Evolutionary conservation across 305 asterid genomes (phyloP), one percentile per base, ranked within the genome.

Genomic region (Plantago rigida): DNA sequence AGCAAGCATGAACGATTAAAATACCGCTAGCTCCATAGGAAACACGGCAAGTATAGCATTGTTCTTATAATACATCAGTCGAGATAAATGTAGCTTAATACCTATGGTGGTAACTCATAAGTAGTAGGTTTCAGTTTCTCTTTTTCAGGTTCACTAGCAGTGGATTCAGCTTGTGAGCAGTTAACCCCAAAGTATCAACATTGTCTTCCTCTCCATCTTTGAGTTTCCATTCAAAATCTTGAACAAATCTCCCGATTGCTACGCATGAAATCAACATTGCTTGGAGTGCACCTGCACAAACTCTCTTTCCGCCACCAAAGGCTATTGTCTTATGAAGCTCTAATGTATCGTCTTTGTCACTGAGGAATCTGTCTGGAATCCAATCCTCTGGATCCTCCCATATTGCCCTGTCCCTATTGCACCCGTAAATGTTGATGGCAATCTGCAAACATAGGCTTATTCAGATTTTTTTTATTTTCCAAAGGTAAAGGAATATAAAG

Each of bases 281-380:
- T 63, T 88, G 95, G 17, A 76, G 84, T 17, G 98, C 82, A 50
- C 98, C 98, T 0, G 90, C 90, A 52, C 98, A 88, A 0, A 69
- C 87, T 66, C 96, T 76, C 74, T 81, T 91, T n/a, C 98, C 96
- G 3, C 81, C 93, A 12, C 96, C 98, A 42, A 91, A 91, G 0
- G 96, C 79, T 82, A 87, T 82, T 0, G 94, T 91, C 81, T 80
- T 84, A 57, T 81, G 84, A 69, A 86, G 34, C 56, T 86, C 91
- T 57, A 64, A 51, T 0, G 78, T 69, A 3, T 80, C 95, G 44
- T 69, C 72, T 64, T 72, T 72, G 0, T 72, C 78, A 2, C 49
- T 61, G 19, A 91, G 68, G 62, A 91, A 91, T 66, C 96, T 77
- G 71, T 91, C 93, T 0, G 98, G 98, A 41, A 31, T 71, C 95